Evolutionary conservation across 2,329 filamentous ascomycete species (phyloP).

Genomic region (Triangularia verruculosa): DNA sequence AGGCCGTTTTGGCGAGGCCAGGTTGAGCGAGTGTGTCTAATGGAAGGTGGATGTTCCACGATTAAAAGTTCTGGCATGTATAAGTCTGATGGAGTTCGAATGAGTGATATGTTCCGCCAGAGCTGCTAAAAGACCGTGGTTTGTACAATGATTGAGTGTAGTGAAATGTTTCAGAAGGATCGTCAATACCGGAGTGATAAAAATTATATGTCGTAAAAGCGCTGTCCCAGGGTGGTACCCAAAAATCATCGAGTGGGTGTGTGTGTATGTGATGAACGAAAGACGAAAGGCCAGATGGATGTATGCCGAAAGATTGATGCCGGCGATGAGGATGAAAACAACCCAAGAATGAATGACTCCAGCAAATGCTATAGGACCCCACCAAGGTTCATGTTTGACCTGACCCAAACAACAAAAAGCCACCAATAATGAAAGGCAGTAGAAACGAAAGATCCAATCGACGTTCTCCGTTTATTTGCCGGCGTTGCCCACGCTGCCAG

Average conservation of each 20-base stretch:
- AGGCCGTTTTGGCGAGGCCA: not conserved
- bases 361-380: not conserved
- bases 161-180: not conserved
- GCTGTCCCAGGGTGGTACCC: not conserved
- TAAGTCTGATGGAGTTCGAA: not conserved
- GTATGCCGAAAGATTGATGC: not conserved
- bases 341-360: not conserved
- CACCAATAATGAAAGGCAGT: conserved; percentile 9
- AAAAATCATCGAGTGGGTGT: not conserved
- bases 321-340: not conserved
- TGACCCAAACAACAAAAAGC: conserved; percentile 3
- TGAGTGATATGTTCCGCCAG: not conserved
- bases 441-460: not conserved
- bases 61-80: not conserved
- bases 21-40: not conserved
- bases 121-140: not conserved
- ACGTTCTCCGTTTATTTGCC: conserved; percentile 4
- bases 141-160: not conserved
- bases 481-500: conserved; percentile 7
- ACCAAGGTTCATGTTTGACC: not conserved
- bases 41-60: not conserved
- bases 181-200: not conserved
- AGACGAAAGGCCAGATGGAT: not conserved
- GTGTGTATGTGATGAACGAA: not conserved
- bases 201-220: not conserved